Base-by-base conservation (phyloP, 371 early-diverging fungal genomes). In the Fennellomyces sp. region DNA sequence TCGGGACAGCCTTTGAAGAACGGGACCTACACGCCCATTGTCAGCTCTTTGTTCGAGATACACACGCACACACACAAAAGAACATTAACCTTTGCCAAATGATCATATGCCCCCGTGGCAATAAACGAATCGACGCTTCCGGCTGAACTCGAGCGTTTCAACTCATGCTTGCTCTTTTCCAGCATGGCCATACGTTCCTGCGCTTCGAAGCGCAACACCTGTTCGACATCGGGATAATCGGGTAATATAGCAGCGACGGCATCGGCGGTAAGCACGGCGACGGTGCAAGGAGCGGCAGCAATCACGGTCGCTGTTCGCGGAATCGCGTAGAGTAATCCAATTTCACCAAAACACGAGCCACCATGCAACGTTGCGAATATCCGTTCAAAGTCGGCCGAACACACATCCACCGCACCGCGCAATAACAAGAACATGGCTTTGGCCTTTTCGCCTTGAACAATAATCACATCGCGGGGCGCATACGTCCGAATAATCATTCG, bases 351-450 rank as follows among this genome's bases (percentile, higher is more conserved):
- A 58, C 88, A 91, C n/a, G 83, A 77, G 41, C 91, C 92, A 50
- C 82, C 77, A 0, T 79, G 74, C 51, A 92, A 68, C 21, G 86
- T 90, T 19, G 91, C 88, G 67, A 87, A 89, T 17, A 88, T 83
- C 3, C 88, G 81, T 61, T 94, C 94, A 35, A 81, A 85, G 54
- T 91, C 94, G 39, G 86, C 84, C 21, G 87, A 85, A 11, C 85
- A 85, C 0, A 95, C 94, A 60, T 86, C 82, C 36, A 96, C 94
- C 2, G 82, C 67, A 1, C 97, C 97, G 15, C 86, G 72, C 10
- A 94, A 75, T 35, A 96, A 68, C 50, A 95, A 90, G 63, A 94
- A 95, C 90, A 96, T 90, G 52, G 92, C 91, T 54, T 82, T 85
- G 19, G 92, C 89, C 26, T 74, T 76, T 48, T 92, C 94, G 1